A percentile compares a stretch with the other conserved stretches of the same genome.
phyloP scores from a whole-genome alignment of 805 yeast genomes.

The Metschnikowia borealis region DNA sequence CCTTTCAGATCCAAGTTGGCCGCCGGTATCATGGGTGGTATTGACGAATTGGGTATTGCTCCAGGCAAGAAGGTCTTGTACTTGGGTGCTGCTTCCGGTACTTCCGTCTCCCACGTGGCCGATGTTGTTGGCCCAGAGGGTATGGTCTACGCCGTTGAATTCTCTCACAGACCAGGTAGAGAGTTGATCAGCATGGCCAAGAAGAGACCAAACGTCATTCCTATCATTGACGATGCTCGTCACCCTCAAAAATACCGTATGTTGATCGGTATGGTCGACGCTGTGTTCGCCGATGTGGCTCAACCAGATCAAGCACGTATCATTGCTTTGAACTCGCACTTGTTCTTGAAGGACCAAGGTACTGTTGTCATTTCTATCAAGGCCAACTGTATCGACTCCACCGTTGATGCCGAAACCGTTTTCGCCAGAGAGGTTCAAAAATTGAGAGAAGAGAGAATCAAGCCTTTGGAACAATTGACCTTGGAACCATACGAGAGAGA shows the following conservation, averaged over 20 bases:
- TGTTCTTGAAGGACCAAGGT: slow-evolving; percentile 97
- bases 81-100: slow-evolving; percentile 99
- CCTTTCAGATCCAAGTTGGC: slow-evolving; percentile 99
- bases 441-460: slow-evolving; percentile 96
- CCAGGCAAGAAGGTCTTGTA: slow-evolving; percentile 98
- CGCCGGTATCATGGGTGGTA: slow-evolving; percentile 99
- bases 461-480: slow-evolving; percentile 97
- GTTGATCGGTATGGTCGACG: slow-evolving; percentile 98
- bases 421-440: slow-evolving; percentile 99
- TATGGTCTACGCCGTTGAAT: slow-evolving; percentile 97
- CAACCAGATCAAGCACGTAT: slow-evolving; percentile 99
- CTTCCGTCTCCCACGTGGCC: slow-evolving; percentile 96
- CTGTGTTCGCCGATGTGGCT: slow-evolving; percentile 98
- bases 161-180: slow-evolving; percentile 99
- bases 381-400: slow-evolving; percentile 99
- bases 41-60: slow-evolving; percentile 93
- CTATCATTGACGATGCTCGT: slow-evolving; percentile 99
- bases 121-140: slow-evolving; percentile 99
- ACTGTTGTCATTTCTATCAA: slow-evolving; percentile 98
- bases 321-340: slow-evolving; percentile 95
- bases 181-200: slow-evolving; percentile 99
- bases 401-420: slow-evolving; percentile 98
- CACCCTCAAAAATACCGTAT: slow-evolving; percentile 99
- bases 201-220: slow-evolving; percentile 99
- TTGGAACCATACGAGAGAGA: slow-evolving; percentile 99